Percentiles rank a stretch among this genome's conserved stretches.
Conservation (phyloP, 257 asterid genomes). For the Solanum paucissectum region DNA sequence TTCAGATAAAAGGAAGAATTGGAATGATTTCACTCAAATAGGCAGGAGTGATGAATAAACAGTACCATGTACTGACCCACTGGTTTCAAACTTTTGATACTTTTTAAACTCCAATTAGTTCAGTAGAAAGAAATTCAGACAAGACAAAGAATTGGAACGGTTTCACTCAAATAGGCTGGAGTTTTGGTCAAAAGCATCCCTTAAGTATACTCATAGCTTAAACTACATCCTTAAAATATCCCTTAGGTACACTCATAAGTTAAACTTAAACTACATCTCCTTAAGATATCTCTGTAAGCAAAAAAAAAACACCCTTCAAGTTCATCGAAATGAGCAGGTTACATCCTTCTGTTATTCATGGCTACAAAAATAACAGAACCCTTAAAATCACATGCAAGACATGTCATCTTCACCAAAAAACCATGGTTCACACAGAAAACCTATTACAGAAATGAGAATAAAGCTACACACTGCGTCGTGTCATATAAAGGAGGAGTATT, state of each 20-base stretch:
- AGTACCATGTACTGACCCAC: background rate
- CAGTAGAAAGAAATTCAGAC: background rate
- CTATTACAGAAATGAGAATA: background rate
- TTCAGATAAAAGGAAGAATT: background rate
- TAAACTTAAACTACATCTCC: background rate
- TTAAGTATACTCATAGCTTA: background rate
- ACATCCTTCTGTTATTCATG: background rate
- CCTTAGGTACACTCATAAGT: background rate
- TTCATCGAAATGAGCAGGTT: background rate
- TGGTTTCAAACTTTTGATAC: background rate
- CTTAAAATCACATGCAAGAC: background rate
- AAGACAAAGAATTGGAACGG: background rate
- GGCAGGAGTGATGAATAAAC: background rate
- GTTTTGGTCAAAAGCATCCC: background rate
- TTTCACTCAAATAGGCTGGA: background rate
- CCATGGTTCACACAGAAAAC: background rate
- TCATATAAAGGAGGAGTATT: background rate
- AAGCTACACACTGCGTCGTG: background rate
- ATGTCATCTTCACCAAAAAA: background rate
- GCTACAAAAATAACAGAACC: background rate
- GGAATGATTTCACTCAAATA: background rate
- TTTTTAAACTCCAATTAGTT: background rate
- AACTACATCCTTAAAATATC: background rate
- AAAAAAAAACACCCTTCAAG: background rate
- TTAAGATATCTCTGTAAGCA: background rate